Percentiles rank a stretch among this genome's conserved stretches.
These are phyloP conservation scores for Claviceps spartinae DNA, from an alignment of 2,329 filamentous ascomycete genomes.

Conservation along the genomic window DNA sequence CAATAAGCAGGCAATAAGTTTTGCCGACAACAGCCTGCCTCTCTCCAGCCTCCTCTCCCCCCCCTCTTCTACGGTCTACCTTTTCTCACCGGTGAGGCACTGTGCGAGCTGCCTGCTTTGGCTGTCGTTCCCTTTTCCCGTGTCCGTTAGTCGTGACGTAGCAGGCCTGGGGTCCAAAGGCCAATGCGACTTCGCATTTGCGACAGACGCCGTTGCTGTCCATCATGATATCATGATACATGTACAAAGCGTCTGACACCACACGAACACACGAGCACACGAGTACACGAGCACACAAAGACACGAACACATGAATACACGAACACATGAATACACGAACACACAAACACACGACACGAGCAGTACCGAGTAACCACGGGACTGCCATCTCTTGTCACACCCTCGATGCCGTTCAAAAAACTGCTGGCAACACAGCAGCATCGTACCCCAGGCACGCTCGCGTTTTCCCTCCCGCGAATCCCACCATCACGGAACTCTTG, in stretches of 20 bases:
- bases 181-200: background rate
- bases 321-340: too few relatives aligned
- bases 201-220: too few relatives aligned
- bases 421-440: background rate
- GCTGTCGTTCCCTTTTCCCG: background rate
- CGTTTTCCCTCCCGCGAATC: background rate
- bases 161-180: background rate
- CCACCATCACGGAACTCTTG: background rate
- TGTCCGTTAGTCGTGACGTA: background rate
- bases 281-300: too few relatives aligned
- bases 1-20: too few relatives aligned
- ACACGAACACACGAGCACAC: background rate
- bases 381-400: slow-evolving; percentile 3
- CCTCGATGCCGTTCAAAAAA: background rate
- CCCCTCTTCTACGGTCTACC: background rate
- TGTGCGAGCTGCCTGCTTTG: background rate
- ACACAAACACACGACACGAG: too few relatives aligned
- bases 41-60: background rate
- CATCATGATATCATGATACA: background rate
- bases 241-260: background rate
- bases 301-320: too few relatives aligned
- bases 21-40: background rate
- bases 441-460: background rate
- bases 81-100: background rate
- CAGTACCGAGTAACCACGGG: background rate